Base-by-base conservation (phyloP, 2,329 filamentous ascomycete genomes). In the Neonectria punicea region DNA sequence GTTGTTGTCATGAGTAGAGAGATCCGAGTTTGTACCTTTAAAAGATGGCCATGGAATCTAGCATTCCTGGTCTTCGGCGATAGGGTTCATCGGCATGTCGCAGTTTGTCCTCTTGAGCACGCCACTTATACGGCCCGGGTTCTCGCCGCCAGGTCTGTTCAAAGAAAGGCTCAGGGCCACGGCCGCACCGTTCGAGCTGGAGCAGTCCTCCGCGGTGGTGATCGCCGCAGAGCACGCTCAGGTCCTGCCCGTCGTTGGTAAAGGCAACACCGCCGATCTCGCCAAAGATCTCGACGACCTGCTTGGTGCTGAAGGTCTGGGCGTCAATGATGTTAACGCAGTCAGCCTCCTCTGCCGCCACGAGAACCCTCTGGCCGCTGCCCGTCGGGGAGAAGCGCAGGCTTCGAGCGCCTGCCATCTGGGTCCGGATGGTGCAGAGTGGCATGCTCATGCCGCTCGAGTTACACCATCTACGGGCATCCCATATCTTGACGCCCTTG, bases 331-430 rank as follows among this genome's bases (percentile, higher is more conserved):
- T 82, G 75, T 86, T 90, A 73, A 95, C 80, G 63, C 87, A 87
- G 74, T 95, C 92, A 36, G 92, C 91, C 74, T 92, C 90, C 77
- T 95, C 93, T 2, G 91, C 92, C 2, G 90, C 89, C 11, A 93
- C 85, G 13, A 95, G 83, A 1, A 93, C 84, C 3, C 86, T 85
- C 68, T 85, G 86, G 2, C 91, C 91, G 55, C 88, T 88, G 18
- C 92, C 92, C 3, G 88, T 77, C 0, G 92, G 91, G 1, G 91
- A 93, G 78, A 94, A 95, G 41, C 86, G 86, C 46, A 95, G 79
- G 57, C 86, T 89, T 22, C 92, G 86, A 0, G 89, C 89, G 20
- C 90, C 89, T 2, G 91, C 88, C 84, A 93, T 89, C 72, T 91
- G 86, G 25, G 87, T 87, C 46, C 85, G 82, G 25, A 94, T 81